Base-by-base conservation (phyloP, 495 filamentous ascomycete genomes). In the Haplographium delicatum region DNA sequence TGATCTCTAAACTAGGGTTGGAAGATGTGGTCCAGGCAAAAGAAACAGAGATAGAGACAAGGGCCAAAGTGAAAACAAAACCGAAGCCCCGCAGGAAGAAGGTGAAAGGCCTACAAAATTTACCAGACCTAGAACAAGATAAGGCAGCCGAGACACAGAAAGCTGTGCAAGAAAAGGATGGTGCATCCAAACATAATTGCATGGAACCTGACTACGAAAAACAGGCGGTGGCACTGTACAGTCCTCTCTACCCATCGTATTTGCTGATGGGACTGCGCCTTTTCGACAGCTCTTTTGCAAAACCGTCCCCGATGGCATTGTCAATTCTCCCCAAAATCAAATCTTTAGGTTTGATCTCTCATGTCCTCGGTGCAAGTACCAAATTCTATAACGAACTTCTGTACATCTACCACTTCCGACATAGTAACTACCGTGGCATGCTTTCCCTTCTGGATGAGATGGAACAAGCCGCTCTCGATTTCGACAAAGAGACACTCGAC, bases 321-420 rank as follows among this genome's bases (percentile, higher is more conserved):
- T 71, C 74, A 47, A 66, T 95, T 33, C 72, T 91, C 0, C 79
- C 87, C 1, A 76, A 74, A 1, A 75, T 94, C 65, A 88, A 86
- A 59, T 71, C 75, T 15, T 75, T 89, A 1, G 88, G 88, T 5
- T 70, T 79, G 1, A 69, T 78, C 20, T 87, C 86, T 10, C 83
- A 84, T 44, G 75, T 89, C 11, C 74, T 95, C 0, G 89, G 86
- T 20, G 79, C 79, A 18, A 85, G 80, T 23, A 84, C 84, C 2
- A 67, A 71, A 0, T 78, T 95, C 30, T 94, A 88, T 65, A 88
- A 91, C 62, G 79, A 85, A 39, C 67, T 91, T 28, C 69, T 90
- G 18, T 58, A 68, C 20, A 74, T 85, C 27, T 68, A 79, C 50
- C 91, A 86, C 82, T 65, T 64, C 26, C 73, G 75, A 2, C 80